A percentile compares a stretch with the other conserved stretches of the same genome.
Conservation (phyloP, 1,284 basidiomycete genomes). For the Puccinia brachypodii region DNA sequence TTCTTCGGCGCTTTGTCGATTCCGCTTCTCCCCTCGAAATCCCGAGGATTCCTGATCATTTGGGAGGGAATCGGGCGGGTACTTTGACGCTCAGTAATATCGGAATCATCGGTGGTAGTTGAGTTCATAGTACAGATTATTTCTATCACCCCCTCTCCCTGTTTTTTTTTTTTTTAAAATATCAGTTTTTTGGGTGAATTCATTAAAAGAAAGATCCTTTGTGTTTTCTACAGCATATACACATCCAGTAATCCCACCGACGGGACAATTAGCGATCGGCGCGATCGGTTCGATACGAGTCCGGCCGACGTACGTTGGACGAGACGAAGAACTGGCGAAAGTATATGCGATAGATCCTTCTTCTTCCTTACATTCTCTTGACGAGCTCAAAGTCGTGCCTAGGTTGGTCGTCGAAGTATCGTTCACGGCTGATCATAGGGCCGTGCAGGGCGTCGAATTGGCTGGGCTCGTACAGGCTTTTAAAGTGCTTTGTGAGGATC, state of each 20-base stretch:
- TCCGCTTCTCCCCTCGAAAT: conserved; percentile 59
- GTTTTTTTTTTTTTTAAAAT: conserved; percentile 24
- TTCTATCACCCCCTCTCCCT: not conserved
- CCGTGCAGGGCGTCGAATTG: conserved; percentile 88
- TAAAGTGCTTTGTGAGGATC: conserved; percentile 78
- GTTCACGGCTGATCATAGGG: conserved; percentile 86
- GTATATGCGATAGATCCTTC: not conserved
- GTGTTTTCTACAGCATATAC: conserved; percentile 59
- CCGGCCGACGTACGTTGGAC: conserved; percentile 49
- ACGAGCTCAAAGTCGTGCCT: conserved; percentile 62
- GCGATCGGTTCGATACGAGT: conserved; percentile 72
- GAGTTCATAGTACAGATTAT: conserved; percentile 57
- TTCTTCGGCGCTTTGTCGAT: conserved; percentile 65
- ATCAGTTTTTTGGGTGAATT: too few species aligned
- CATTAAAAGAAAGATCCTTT: not conserved
- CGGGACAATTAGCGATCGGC: conserved; percentile 85
- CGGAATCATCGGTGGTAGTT: conserved; percentile 72
- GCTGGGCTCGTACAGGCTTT: conserved; percentile 86
- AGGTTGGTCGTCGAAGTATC: conserved; percentile 73
- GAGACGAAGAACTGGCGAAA: conserved; percentile 1
- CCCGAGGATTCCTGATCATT: conserved; percentile 66
- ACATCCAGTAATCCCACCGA: conserved; percentile 77
- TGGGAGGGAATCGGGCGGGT: conserved; percentile 69
- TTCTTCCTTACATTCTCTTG: conserved; percentile 53
- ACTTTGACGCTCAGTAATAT: conserved; percentile 86